phyloP scores from a whole-genome alignment of 2,329 filamentous ascomycete genomes.

The Apiospora kogelbergensis region DNA sequence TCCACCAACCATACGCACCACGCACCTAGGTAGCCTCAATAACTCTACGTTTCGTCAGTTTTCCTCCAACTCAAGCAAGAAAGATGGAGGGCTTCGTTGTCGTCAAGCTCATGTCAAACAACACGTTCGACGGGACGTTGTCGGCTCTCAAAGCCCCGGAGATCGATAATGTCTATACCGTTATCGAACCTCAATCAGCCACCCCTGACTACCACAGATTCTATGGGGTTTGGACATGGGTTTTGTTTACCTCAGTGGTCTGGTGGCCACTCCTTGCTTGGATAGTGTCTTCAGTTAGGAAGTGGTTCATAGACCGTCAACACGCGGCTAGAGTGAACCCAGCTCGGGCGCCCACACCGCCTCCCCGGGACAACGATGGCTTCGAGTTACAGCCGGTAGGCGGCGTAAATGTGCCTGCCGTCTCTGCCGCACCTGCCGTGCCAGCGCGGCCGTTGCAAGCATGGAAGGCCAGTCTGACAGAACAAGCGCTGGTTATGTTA shows the following conservation, averaged over 20 bases:
- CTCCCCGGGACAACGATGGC: neutral
- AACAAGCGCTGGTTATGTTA: neutral
- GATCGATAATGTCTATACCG: neutral
- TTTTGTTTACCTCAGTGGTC: neutral
- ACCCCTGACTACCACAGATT: neutral
- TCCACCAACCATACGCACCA: neutral
- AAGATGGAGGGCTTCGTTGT: neutral
- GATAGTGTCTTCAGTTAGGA: neutral
- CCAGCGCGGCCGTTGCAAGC: neutral
- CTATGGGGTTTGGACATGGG: neutral
- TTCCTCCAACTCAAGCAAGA: too few species aligned
- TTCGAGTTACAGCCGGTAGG: neutral
- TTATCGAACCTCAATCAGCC: neutral
- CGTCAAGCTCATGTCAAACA: neutral
- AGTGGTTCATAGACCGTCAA: neutral
- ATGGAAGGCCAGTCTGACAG: neutral
- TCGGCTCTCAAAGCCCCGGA: neutral
- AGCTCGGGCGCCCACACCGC: neutral
- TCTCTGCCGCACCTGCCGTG: neutral
- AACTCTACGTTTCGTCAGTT: too few species aligned
- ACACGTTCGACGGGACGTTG: neutral
- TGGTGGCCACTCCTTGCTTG: neutral
- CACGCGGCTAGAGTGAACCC: neutral
- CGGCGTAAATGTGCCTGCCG: neutral
- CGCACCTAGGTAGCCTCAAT: neutral